Evolutionary conservation across 2,329 filamentous ascomycete genomes (phyloP).

Genomic region (Fusarium nisikadoi): DNA sequence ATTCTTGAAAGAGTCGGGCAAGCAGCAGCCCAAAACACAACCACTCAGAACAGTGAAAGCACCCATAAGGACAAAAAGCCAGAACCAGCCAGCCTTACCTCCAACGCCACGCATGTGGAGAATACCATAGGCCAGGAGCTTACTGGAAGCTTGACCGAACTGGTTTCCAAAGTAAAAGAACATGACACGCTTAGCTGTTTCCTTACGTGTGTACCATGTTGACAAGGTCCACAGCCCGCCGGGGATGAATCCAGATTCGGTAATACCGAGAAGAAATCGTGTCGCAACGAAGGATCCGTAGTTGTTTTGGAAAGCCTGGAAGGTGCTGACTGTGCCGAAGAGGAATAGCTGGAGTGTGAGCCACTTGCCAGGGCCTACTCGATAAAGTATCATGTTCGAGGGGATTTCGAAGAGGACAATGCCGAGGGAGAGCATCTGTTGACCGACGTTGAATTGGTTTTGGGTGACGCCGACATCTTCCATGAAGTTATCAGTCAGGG

Average conservation of each 20-base stretch:
- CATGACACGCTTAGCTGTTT: conserved; percentile 63
- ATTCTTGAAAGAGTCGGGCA: conserved; percentile 58
- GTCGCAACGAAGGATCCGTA: conserved; percentile 61
- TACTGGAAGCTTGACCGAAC: conserved; percentile 54
- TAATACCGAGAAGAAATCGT: conserved; percentile 62
- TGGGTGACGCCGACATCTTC: conserved; percentile 61
- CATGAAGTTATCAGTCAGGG: conserved; percentile 61
- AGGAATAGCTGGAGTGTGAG: conserved; percentile 63
- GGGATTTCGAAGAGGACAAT: conserved; percentile 59
- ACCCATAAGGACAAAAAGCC: conserved; percentile 65
- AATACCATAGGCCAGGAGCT: conserved; percentile 58
- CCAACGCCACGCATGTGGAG: conserved; percentile 61
- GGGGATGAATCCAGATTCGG: conserved; percentile 66
- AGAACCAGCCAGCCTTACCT: conserved; percentile 65
- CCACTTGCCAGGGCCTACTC: conserved; percentile 60
- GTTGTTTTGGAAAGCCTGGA: conserved; percentile 62
- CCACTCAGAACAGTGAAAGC: conserved; percentile 60
- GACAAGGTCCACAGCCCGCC: conserved; percentile 62
- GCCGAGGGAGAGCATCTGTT: conserved; percentile 61
- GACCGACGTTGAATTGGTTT: conserved; percentile 63
- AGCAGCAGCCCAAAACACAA: conserved; percentile 54
- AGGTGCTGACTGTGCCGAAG: conserved; percentile 63
- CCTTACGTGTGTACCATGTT: conserved; percentile 64
- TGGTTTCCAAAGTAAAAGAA: conserved; percentile 68
- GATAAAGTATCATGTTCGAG: conserved; percentile 51